These are phyloP conservation scores for Lecanoromycetidae sp. DNA, from an alignment of 2,329 filamentous ascomycete species.

Conservation along the genomic window DNA sequence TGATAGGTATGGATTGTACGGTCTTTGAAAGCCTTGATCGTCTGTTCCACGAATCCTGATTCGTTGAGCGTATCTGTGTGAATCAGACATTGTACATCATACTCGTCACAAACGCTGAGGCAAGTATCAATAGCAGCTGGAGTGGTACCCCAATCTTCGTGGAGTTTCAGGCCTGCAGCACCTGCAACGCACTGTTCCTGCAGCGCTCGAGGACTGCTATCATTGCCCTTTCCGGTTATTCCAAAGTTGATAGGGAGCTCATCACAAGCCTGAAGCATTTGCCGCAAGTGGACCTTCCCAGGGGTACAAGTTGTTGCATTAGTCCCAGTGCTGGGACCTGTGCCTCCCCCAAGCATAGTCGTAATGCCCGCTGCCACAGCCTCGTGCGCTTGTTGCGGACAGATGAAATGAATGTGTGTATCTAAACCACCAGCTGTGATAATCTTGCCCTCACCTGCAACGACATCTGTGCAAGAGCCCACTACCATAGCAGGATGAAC, in stretches of 20 bases:
- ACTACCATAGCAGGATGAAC: constrained; percentile 68
- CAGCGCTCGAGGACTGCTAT: constrained; percentile 57
- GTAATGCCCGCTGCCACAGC: constrained; percentile 77
- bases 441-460: constrained; percentile 82
- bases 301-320: constrained; percentile 92
- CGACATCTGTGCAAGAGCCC: constrained; percentile 79
- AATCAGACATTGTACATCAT: constrained; percentile 86
- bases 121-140: constrained; percentile 86
- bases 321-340: constrained; percentile 81
- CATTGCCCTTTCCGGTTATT: constrained; percentile 92
- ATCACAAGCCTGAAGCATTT: constrained; percentile 86
- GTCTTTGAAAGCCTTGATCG: constrained; percentile 70
- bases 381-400: constrained; percentile 80
- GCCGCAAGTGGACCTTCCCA: constrained; percentile 64
- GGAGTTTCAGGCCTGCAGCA: constrained; percentile 80
- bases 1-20: constrained; percentile 94
- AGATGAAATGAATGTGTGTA: constrained; percentile 88
- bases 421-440: constrained; percentile 84
- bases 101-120: constrained; percentile 72
- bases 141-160: constrained; percentile 92
- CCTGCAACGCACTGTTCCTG: constrained; percentile 72
- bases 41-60: constrained; percentile 91
- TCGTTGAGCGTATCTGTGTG: constrained; percentile 96
- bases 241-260: constrained; percentile 72
- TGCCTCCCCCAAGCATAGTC: constrained; percentile 80